A percentile compares a stretch with the other conserved stretches of the same genome.
Evolutionary conservation across 192 early-diverging fungal species (phyloP).

Genomic region (Dissophora globulifera): DNA sequence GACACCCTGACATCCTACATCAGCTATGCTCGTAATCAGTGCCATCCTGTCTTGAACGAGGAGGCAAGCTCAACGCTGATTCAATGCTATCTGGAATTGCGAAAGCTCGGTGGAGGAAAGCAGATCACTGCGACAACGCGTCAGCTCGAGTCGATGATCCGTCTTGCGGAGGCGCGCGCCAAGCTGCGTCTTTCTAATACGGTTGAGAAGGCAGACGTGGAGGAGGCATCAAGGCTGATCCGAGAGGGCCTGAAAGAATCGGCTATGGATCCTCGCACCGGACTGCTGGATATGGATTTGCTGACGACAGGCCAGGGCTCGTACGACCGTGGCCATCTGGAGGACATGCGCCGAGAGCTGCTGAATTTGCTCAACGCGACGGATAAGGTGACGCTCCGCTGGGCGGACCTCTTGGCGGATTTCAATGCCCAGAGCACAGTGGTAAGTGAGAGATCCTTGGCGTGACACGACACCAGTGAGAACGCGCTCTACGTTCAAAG

Average conservation of each 20-base stretch:
- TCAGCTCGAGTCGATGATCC: slow-evolving; percentile 98
- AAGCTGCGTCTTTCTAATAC: slow-evolving; percentile 80
- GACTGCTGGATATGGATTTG: slow-evolving; percentile 93
- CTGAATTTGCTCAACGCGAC: slow-evolving; percentile 47
- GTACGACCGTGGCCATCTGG: slow-evolving; percentile 72
- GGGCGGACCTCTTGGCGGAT: slow-evolving; percentile 53
- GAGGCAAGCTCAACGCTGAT: slow-evolving; percentile 81
- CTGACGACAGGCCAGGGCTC: slow-evolving; percentile 88
- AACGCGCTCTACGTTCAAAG: no score
- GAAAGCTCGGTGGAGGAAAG: slow-evolving; percentile 76
- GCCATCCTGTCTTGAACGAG: slow-evolving; percentile 80
- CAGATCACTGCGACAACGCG: slow-evolving; percentile 92
- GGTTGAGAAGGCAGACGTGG: slow-evolving; percentile 86
- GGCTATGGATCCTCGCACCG: slow-evolving; percentile 94
- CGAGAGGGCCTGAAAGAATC: slow-evolving; percentile 89
- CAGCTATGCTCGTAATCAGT: slow-evolving; percentile 81
- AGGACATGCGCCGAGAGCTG: slow-evolving; percentile 68
- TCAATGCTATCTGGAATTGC: slow-evolving; percentile 84
- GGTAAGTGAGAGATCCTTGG: no score
- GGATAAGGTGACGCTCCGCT: slow-evolving; percentile 50
- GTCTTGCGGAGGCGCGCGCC: slow-evolving; percentile 93
- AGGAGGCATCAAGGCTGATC: slow-evolving; percentile 89
- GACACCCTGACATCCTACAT: slow-evolving; percentile 93
- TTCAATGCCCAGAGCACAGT: slow-evolving; percentile 59
- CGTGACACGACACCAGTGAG: no score